These are phyloP conservation scores for Schizophyllum commune DNA, from an alignment of 1,284 basidiomycete genomes.

Conservation along the genomic window DNA sequence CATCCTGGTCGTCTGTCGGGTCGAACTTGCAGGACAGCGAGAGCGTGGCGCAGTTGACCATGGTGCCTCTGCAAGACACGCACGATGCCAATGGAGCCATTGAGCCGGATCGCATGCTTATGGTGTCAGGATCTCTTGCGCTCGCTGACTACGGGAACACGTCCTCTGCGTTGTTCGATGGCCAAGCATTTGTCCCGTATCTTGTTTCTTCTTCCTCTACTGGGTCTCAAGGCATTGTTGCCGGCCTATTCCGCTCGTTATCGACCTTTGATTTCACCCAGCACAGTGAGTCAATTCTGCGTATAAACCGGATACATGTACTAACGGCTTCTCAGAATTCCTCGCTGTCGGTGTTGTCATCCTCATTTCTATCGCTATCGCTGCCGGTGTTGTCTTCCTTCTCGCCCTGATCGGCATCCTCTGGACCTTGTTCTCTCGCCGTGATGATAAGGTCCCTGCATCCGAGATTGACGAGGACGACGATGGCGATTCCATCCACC, in stretches of 20 bases:
- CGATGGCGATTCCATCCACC: slow-evolving; percentile 64
- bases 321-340: slow-evolving; percentile 47
- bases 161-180: slow-evolving; percentile 86
- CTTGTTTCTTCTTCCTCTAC: slow-evolving; percentile 61
- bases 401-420: slow-evolving; percentile 84
- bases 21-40: slow-evolving; percentile 47
- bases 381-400: slow-evolving; percentile 91
- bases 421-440: slow-evolving; percentile 79
- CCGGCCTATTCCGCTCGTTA: slow-evolving; percentile 79
- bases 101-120: slow-evolving; percentile 81
- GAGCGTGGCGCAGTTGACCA: slow-evolving; percentile 75
- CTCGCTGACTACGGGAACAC: slow-evolving; percentile 71
- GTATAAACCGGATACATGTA: slow-evolving; percentile 5
- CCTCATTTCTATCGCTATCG: slow-evolving; percentile 94
- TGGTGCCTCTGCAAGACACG: slow-evolving; percentile 80
- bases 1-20: slow-evolving; percentile 60
- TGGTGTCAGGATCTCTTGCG: slow-evolving; percentile 79
- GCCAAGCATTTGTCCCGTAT: slow-evolving; percentile 78
- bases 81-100: slow-evolving; percentile 68
- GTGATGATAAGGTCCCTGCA: slow-evolving; percentile 49
- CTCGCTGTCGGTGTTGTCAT: slow-evolving; percentile 92
- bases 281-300: slow-evolving; percentile 43
- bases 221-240: slow-evolving; percentile 68
- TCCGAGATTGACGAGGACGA: slow-evolving; percentile 64
- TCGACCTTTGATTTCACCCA: slow-evolving; percentile 68